Base-by-base conservation (phyloP, 805 yeast genomes). In the Candida corydali region DNA sequence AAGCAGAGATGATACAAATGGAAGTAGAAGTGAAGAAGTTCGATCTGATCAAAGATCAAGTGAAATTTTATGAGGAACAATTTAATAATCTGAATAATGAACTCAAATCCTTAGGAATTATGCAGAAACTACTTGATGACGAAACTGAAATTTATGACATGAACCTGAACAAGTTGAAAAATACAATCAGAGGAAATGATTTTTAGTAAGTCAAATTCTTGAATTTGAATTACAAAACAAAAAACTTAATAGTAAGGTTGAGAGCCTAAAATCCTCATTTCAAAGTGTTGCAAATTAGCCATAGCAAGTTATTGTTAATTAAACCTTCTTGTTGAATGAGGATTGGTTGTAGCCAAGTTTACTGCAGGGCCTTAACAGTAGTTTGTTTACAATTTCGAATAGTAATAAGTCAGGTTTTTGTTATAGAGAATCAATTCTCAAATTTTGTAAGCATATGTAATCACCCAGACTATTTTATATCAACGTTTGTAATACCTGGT, bases 11-110 rank as follows among this genome's bases (percentile, higher is more conserved):
- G 7, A 14, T 26, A 14, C 33, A 26, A 14, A 32, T 38, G 28
- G 15, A 29, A 17, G 10, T 18, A 10, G 18, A 30, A 18, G 3
- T 38, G 12, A 19, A 38, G 18, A 19, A 33, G 7, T 33, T 27
- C 15, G 8, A n/a, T 20, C 12, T 25, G 12, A 3, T 28, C 16
- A 22, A 16, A n/a, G 39, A 32, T 10, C 32, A 40, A 15, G 18
- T 29, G 6, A 26, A 20, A 17, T 39, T 39, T 25, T 39, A 36
- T 32, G 42, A 39, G 25, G 20, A 16, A 23, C 39, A 39, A 25
- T 31, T 34, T 31, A 36, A 39, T 17, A 22, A 26, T 17, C 17
- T 39, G 12, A 29, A 39, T 16, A 14, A 17, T 3, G 34, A 39
- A 12, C 22, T 35, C 4, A 17, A 23, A 5, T 3, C 12, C 17